These are phyloP conservation scores for Teunomyces funiuensis DNA, from an alignment of 805 yeast species.

Conservation along the genomic window DNA sequence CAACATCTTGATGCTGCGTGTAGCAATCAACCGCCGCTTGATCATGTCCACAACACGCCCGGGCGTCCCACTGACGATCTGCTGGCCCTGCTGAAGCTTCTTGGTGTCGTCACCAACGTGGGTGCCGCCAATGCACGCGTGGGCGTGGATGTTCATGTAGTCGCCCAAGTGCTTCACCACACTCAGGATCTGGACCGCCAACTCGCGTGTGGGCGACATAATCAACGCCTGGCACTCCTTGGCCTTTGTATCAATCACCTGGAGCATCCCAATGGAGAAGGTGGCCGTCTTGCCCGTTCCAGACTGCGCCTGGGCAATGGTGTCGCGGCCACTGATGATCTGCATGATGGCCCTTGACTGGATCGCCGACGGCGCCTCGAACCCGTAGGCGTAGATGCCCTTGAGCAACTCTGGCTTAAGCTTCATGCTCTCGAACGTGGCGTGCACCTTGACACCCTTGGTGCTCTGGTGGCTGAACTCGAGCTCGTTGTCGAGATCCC, in stretches of 20 bases:
- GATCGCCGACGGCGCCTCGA: slow-evolving; percentile 78
- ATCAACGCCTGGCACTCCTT: slow-evolving; percentile 89
- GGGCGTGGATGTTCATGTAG: slow-evolving; percentile 87
- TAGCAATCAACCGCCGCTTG: slow-evolving; percentile 79
- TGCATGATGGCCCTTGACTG: slow-evolving; percentile 80
- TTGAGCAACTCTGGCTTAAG: slow-evolving; percentile 39
- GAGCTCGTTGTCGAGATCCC: slow-evolving; percentile 56
- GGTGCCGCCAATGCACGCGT: slow-evolving; percentile 98
- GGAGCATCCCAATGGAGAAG: slow-evolving; percentile 71
- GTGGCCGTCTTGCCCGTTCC: slow-evolving; percentile 94
- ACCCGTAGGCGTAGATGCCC: slow-evolving; percentile 76
- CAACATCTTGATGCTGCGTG: slow-evolving; percentile 87
- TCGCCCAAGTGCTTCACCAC: slow-evolving; percentile 88
- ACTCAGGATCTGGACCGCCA: slow-evolving; percentile 93
- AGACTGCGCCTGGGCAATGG: slow-evolving; percentile 82
- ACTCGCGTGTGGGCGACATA: slow-evolving; percentile 95
- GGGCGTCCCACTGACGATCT: slow-evolving; percentile 96
- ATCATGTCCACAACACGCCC: slow-evolving; percentile 98
- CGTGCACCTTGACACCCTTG: slow-evolving; percentile 55
- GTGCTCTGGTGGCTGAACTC: slow-evolving; percentile 52
- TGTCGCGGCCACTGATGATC: slow-evolving; percentile 71
- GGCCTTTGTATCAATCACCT: slow-evolving; percentile 68
- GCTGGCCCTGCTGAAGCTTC: slow-evolving; percentile 82
- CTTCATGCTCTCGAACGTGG: slow-evolving; percentile 44
- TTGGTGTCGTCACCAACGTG: slow-evolving; percentile 83